These are phyloP conservation scores for Hemileccinum rubropunctum DNA, from an alignment of 768 basidiomycete genomes.

Conservation along the genomic window DNA sequence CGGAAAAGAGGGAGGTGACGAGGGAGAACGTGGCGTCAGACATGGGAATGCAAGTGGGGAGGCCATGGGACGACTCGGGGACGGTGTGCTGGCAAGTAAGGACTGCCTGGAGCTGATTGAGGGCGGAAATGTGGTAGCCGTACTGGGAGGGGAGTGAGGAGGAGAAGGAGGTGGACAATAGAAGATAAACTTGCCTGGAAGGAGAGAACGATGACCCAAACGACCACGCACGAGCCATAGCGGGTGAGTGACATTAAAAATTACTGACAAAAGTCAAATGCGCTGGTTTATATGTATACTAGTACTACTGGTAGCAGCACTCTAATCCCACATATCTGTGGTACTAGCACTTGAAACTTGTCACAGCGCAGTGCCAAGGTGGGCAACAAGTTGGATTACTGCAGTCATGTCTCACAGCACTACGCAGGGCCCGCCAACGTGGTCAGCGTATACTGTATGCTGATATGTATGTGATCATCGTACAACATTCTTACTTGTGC, in stretches of 20 bases:
- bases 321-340: no score
- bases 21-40: constrained; percentile 72
- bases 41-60: constrained; percentile 81
- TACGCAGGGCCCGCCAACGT: no score
- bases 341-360: no score
- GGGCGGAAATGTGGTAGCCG: constrained; percentile 89
- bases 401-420: no score
- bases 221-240: constrained; percentile 62
- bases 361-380: no score
- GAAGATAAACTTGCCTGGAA: constrained; percentile 43
- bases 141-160: constrained; percentile 42
- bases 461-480: no score
- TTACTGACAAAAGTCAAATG: no score
- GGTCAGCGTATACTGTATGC: no score
- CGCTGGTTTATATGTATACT: no score
- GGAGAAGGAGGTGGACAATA: not conserved
- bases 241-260: constrained; percentile 29
- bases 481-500: no score
- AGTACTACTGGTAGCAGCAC: no score
- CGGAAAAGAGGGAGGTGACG: constrained; percentile 82
- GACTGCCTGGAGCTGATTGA: constrained; percentile 84
- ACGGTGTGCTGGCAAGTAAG: constrained; percentile 58
- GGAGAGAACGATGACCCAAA: constrained; percentile 65
- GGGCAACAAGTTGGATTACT: no score
- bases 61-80: constrained; percentile 28